Conservation (phyloP, 2,329 filamentous ascomycete genomes). For the Aspergillus ochraceoroseus region DNA sequence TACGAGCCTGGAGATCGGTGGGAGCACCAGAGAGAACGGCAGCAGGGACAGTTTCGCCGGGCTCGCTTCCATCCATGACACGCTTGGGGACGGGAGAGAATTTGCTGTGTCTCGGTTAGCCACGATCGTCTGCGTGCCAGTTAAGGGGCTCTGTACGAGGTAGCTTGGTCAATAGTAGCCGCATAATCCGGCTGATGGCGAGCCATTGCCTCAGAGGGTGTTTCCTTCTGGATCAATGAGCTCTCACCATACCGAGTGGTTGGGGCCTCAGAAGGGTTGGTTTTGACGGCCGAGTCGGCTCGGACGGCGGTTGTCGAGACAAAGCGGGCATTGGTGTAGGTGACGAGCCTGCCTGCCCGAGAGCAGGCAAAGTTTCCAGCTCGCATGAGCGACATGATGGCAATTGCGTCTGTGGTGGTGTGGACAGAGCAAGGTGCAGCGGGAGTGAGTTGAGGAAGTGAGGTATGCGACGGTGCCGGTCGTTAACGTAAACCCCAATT, state of each 20-base stretch:
- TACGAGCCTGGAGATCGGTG: slow-evolving; percentile 85
- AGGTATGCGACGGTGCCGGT: slow-evolving; percentile 33
- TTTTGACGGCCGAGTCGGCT: slow-evolving; percentile 54
- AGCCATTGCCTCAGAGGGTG: slow-evolving; percentile 48
- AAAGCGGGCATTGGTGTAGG: slow-evolving; percentile 37
- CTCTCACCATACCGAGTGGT: slow-evolving; percentile 35
- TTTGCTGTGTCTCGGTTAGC: slow-evolving; percentile 53
- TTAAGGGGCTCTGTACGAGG: slow-evolving; percentile 61
- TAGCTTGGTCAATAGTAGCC: slow-evolving; percentile 77
- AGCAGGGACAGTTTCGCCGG: slow-evolving; percentile 67
- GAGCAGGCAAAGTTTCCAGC: slow-evolving; percentile 41
- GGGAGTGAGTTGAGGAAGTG: slow-evolving; percentile 28
- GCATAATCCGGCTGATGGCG: slow-evolving; percentile 76
- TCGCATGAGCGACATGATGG: slow-evolving; percentile 63
- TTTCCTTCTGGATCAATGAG: slow-evolving; percentile 50
- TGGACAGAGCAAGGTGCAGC: slow-evolving; percentile 27
- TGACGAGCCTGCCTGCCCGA: slow-evolving; percentile 29
- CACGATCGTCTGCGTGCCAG: slow-evolving; percentile 1
- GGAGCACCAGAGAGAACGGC: slow-evolving; percentile 88
- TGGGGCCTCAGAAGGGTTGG: slow-evolving; percentile 44
- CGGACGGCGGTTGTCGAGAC: slow-evolving; percentile 37
- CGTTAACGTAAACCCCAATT: slow-evolving; percentile 32
- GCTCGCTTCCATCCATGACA: slow-evolving; percentile 87
- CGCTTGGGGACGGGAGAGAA: slow-evolving; percentile 88
- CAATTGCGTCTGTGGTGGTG: slow-evolving; percentile 20